Evolutionary conservation across 257 asterid genomes (phyloP), one percentile per base, ranked within the genome.

Genomic region (Paulownia fortunei): DNA sequence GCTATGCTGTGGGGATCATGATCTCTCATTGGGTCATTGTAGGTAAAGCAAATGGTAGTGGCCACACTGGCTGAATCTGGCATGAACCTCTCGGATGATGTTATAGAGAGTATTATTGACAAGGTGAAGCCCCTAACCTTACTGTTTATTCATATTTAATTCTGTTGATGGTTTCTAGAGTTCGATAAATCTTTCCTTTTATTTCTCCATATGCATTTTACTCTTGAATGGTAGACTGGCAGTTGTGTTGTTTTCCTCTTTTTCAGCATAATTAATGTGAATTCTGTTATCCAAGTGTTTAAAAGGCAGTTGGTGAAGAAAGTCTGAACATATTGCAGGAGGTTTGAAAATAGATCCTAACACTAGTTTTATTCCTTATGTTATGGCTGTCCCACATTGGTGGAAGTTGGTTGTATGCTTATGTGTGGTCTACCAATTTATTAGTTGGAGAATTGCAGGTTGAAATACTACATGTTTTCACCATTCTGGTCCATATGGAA

Each of bases 61-160:
- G 98, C 98, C 71, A 94, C 98, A 10, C 94, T 92, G 76, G 98
- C 97, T 56, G 98, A 94, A 84, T 90, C 98, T 56, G 98, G 98
- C 78, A 92, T 94, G 97, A 92, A 92, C 79, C 92, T 94, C 73
- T 83, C 96, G 2, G 98, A 92, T 82, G 98, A 90, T 78, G 93
- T 92, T 61, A 85, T 92, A 74, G 97, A 94, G 83, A 89, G 91
- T 79, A 92, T 94, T 67, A 90, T 94, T 47, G 91, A 92, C 66
- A 90, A 92, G 97, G 97, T 90, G 56, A 76, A 51, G 24, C 69
- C 42, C 60, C 52, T 18, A n/a, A 5, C 32, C 64, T 81, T 47
- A 1, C 69, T 51, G 59, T 61, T 76, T 30, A 21, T 62, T 46
- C 52, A 26, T 52, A 24, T 70, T 64, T 26, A 36, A 23, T 24